A percentile compares a stretch with the other conserved stretches of the same genome.
These are phyloP conservation scores for Beauveria pseudobassiana DNA, from an alignment of 2,329 filamentous ascomycete genomes.

Conservation along the genomic window DNA sequence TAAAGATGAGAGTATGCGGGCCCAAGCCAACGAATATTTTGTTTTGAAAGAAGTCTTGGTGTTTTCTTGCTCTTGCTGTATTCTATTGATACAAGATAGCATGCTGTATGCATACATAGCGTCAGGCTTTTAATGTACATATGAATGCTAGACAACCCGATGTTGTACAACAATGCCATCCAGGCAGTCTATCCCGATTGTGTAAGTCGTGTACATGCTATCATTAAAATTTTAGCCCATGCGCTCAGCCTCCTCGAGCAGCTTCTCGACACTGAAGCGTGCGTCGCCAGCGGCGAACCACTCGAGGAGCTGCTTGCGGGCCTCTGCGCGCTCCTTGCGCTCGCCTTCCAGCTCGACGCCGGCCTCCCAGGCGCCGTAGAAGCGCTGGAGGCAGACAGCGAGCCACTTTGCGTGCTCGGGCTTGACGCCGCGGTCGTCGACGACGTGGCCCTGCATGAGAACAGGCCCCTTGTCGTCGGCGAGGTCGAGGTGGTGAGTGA, in stretches of 20 bases:
- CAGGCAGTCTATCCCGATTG: neutral
- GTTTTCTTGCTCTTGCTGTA: neutral
- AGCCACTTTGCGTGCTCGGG: slow-evolving; percentile 83
- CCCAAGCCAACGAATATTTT: neutral
- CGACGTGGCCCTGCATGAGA: slow-evolving; percentile 75
- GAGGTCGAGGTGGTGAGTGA: slow-evolving; percentile 86
- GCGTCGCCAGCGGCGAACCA: slow-evolving; percentile 75
- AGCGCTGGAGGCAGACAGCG: slow-evolving; percentile 87
- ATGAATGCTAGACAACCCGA: neutral
- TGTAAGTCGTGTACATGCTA: neutral
- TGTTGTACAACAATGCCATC: neutral
- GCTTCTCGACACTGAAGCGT: slow-evolving; percentile 72
- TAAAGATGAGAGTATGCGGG: neutral
- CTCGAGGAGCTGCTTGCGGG: slow-evolving; percentile 65
- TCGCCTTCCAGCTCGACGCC: slow-evolving; percentile 28
- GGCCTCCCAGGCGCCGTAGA: slow-evolving; percentile 65
- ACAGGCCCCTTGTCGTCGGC: slow-evolving; percentile 68
- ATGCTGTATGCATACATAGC: neutral
- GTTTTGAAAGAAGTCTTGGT: neutral
- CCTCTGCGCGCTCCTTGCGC: slow-evolving; percentile 49
- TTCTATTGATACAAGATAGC: neutral
- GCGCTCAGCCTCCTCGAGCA: slow-evolving; percentile 86
- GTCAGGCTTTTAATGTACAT: neutral
- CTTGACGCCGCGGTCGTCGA: slow-evolving; percentile 67
- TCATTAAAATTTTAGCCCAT: slow-evolving; percentile 39